A percentile compares a stretch with the other conserved stretches of the same genome.
Evolutionary conservation across 2,329 filamentous ascomycete genomes (phyloP).

Genomic region (Pseudogymnoascus sp.): DNA sequence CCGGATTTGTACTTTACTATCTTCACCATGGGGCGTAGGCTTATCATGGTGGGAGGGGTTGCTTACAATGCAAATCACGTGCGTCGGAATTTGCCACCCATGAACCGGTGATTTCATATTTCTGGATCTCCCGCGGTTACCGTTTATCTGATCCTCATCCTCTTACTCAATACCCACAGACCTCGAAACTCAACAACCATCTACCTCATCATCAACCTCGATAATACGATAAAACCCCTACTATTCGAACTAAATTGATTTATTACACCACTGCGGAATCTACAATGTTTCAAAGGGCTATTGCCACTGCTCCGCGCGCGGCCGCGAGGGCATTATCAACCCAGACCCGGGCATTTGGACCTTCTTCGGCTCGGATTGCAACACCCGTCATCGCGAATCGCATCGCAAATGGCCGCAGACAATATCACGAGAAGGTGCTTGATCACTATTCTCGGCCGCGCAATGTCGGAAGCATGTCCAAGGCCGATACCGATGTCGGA

Average conservation of each 20-base stretch:
- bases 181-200: not conserved
- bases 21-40: not conserved
- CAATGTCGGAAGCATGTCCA: constrained; percentile 72
- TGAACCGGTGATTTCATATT: not conserved
- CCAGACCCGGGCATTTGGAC: constrained; percentile 16
- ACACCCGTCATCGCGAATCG: constrained; percentile 18
- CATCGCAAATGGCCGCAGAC: constrained; percentile 20
- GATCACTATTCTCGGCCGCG: constrained; percentile 77
- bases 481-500: constrained; percentile 74
- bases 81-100: constrained; percentile 1
- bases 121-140: not conserved
- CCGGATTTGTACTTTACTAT: constrained; percentile 3
- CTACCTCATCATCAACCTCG: constrained; percentile 3
- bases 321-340: constrained; percentile 25
- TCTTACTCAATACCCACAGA: constrained; percentile 5
- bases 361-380: constrained; percentile 15
- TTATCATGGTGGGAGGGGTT: not conserved
- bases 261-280: not conserved
- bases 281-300: constrained; percentile 27
- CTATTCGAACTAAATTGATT: not conserved
- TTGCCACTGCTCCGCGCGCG: constrained; percentile 24
- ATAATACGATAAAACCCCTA: not conserved
- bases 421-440: constrained; percentile 43
- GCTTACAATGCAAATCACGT: not conserved
- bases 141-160: constrained; percentile 6